Conservation (phyloP, 768 basidiomycete genomes). For the Lyophyllum atratum region DNA sequence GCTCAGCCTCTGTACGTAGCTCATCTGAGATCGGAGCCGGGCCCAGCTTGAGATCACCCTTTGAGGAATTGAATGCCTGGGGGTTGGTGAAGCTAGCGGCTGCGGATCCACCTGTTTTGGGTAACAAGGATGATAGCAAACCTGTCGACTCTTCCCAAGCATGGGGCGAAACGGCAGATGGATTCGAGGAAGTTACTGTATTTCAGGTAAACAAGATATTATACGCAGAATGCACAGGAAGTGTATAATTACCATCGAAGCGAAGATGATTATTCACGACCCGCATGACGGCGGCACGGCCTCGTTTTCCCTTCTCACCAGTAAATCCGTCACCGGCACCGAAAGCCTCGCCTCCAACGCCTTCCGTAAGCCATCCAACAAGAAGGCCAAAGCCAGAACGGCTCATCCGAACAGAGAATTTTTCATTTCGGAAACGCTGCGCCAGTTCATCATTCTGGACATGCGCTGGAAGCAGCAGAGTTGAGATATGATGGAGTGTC, state of each 20-base stretch:
- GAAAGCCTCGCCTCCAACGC: conserved; percentile 80
- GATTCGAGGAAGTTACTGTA: conserved; percentile 70
- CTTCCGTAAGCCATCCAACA: conserved; percentile 96
- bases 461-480: conserved; percentile 80
- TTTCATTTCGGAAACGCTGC: conserved; percentile 84
- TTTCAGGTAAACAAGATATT: conserved; percentile 20
- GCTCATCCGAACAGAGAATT: conserved; percentile 88
- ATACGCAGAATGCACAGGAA: conserved; percentile 5
- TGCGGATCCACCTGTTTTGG: conserved; percentile 55
- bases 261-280: conserved; percentile 93
- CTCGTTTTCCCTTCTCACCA: conserved; percentile 81
- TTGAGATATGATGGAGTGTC: conserved; percentile 76
- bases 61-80: conserved; percentile 73
- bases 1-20: conserved; percentile 77
- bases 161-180: conserved; percentile 60
- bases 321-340: conserved; percentile 80
- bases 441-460: conserved; percentile 82
- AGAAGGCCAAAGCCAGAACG: conserved; percentile 90
- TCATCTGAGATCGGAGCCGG: conserved; percentile 78
- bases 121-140: conserved; percentile 75
- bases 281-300: conserved; percentile 86
- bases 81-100: conserved; percentile 54
- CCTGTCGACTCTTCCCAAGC: conserved; percentile 90
- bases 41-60: conserved; percentile 84
- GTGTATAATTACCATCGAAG: conserved; percentile 70